Conservation (phyloP, 352 stramenopile species). For the Pythium guiyangense region DNA sequence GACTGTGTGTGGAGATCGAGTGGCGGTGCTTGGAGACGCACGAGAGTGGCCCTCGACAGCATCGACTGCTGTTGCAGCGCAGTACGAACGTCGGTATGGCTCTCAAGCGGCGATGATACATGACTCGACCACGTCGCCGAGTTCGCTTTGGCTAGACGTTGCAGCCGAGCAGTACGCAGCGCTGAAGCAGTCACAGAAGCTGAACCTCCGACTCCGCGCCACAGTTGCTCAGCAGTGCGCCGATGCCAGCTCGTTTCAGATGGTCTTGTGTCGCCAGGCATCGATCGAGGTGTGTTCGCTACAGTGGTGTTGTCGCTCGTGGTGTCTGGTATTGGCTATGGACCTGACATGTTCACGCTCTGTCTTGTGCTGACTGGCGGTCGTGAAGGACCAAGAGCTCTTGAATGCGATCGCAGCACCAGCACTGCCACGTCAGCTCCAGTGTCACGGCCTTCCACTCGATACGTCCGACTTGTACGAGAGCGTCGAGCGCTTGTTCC, state of each 20-base stretch:
- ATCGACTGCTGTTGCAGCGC: no score
- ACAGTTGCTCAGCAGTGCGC: slow-evolving; percentile 36
- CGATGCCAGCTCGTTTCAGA: slow-evolving; percentile 27
- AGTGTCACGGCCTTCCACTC: no score
- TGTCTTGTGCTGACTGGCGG: no score
- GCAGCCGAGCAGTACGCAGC: slow-evolving; percentile 38
- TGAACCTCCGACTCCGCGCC: slow-evolving; percentile 38
- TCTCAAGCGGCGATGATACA: no score
- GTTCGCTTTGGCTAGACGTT: slow-evolving; percentile 34
- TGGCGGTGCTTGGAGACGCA: no score
- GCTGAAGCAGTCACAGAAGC: slow-evolving; percentile 28
- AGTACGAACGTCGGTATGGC: no score
- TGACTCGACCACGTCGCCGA: no score
- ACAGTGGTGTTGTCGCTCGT: no score
- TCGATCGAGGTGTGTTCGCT: neutral
- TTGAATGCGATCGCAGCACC: neutral
- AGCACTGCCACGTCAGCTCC: neutral
- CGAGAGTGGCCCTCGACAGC: no score
- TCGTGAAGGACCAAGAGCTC: neutral
- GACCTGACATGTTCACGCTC: no score
- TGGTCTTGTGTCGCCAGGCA: neutral
- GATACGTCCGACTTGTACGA: slow-evolving; percentile 1
- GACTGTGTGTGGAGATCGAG: no score
- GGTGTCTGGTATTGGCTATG: no score
- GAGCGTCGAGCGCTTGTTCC: neutral